phyloP scores from a whole-genome alignment of 2,329 filamentous ascomycete genomes.

The Fusarium xyrophilum region DNA sequence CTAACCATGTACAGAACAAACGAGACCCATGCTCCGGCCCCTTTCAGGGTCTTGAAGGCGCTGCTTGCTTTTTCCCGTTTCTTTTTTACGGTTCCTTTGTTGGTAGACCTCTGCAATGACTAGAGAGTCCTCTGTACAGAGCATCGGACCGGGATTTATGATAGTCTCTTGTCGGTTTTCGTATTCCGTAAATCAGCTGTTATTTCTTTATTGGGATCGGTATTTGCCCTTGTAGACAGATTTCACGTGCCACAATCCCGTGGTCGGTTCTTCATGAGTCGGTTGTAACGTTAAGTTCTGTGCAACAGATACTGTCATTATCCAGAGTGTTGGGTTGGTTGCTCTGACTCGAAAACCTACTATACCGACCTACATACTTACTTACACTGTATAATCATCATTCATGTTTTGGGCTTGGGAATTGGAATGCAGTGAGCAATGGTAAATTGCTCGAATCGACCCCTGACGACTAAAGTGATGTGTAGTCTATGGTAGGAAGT shows the following conservation, averaged over 20 bases:
- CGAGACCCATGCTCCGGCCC: slow-evolving; percentile 13
- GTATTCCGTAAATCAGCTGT: neutral
- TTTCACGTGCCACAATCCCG: neutral
- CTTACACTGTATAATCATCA: slow-evolving; percentile 2
- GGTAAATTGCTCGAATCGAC: neutral
- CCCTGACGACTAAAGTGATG: slow-evolving; percentile 1
- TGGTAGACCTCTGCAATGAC: neutral
- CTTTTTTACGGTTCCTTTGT: slow-evolving; percentile 3
- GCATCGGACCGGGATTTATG: neutral
- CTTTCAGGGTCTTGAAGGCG: slow-evolving; percentile 11
- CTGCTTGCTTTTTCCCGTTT: slow-evolving; percentile 9
- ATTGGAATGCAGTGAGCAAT: neutral
- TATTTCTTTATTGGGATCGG: neutral
- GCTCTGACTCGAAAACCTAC: neutral
- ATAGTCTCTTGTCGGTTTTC: neutral
- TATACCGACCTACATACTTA: neutral
- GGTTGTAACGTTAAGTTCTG: slow-evolving; percentile 20
- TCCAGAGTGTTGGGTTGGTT: slow-evolving; percentile 1
- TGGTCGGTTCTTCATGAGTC: neutral
- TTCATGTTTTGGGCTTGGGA: neutral
- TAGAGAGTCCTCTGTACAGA: neutral
- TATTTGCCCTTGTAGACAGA: neutral
- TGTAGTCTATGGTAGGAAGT: neutral
- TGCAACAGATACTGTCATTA: neutral
- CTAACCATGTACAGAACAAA: slow-evolving; percentile 8